Conservation (phyloP, 2,329 filamentous ascomycete species). For the Pseudogymnoascus sp. region DNA sequence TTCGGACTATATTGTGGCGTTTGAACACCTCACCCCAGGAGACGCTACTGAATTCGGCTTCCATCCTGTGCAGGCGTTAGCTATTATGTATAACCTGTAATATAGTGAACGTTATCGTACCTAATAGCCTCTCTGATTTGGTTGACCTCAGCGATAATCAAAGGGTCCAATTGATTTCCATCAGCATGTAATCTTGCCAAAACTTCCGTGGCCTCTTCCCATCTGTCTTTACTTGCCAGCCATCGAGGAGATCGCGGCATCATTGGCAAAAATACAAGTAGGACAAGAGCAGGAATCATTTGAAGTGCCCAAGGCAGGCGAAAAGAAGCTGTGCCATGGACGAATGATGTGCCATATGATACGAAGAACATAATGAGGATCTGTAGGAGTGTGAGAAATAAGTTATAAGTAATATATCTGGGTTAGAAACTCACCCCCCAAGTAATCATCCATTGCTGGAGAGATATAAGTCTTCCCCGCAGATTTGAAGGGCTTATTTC, state of each 20-base stretch:
- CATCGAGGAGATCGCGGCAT: conserved; percentile 46
- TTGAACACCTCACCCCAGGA: neutral
- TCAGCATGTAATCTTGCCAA: conserved; percentile 52
- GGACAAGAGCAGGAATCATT: conserved; percentile 38
- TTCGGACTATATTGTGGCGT: neutral
- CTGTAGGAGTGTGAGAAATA: neutral
- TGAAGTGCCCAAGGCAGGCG: conserved; percentile 44
- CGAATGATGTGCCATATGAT: conserved; percentile 41
- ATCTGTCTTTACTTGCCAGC: conserved; percentile 43
- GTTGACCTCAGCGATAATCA: conserved; percentile 52
- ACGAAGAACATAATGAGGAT: conserved; percentile 44
- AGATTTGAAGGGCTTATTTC: conserved; percentile 44
- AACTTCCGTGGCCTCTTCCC: conserved; percentile 39
- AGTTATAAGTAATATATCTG: neutral
- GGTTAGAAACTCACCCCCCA: conserved; percentile 30
- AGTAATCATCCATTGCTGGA: conserved; percentile 42
- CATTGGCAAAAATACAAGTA: conserved; percentile 37
- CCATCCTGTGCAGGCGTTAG: neutral
- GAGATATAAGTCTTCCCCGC: conserved; percentile 38
- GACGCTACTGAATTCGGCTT: neutral
- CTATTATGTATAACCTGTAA: neutral
- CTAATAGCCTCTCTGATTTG: conserved; percentile 34
- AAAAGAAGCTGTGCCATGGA: conserved; percentile 41
- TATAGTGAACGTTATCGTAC: neutral
- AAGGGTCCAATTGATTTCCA: conserved; percentile 46